Evolutionary conservation across 805 yeast species (phyloP).

Genomic region (Jamesozyma hellenica): DNA sequence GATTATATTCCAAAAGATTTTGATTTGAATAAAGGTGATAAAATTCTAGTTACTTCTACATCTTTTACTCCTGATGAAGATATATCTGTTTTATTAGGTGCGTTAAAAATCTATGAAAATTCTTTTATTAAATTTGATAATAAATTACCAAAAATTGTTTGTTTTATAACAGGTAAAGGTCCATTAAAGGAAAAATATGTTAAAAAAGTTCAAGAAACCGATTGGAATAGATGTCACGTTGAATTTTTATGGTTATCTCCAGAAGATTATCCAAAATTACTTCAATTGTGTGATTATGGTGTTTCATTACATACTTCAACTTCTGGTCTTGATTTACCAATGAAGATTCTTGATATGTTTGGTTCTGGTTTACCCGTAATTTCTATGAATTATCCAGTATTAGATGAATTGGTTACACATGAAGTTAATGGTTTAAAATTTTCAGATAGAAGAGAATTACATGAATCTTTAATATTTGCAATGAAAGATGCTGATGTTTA

Average conservation of each 20-base stretch:
- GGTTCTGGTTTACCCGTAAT: slow-evolving; percentile 93
- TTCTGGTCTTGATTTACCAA: slow-evolving; percentile 89
- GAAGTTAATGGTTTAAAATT: slow-evolving; percentile 61
- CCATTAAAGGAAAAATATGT: slow-evolving; percentile 56
- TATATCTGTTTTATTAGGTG: slow-evolving; percentile 55
- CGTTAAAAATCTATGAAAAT: slow-evolving; percentile 51
- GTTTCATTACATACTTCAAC: slow-evolving; percentile 85
- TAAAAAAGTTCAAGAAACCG: slow-evolving; percentile 34
- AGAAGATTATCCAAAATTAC: slow-evolving; percentile 68
- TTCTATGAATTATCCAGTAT: slow-evolving; percentile 65
- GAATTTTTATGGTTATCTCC: slow-evolving; percentile 65
- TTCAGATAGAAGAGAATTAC: slow-evolving; percentile 35
- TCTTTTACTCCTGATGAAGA: slow-evolving; percentile 97
- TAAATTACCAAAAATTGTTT: slow-evolving; percentile 40
- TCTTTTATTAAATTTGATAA: slow-evolving; percentile 18
- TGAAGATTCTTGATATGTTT: slow-evolving; percentile 93
- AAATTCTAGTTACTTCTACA: slow-evolving; percentile 75
- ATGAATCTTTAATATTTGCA: slow-evolving; percentile 32
- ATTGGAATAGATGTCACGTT: slow-evolving; percentile 42
- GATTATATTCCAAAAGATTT: slow-evolving; percentile 29
- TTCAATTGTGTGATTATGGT: slow-evolving; percentile 76
- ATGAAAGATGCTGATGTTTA: slow-evolving; percentile 30
- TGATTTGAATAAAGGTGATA: slow-evolving; percentile 35
- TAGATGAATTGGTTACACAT: slow-evolving; percentile 64
- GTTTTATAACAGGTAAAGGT: slow-evolving; percentile 95